phyloP scores from a whole-genome alignment of 2,329 filamentous ascomycete species.

The Fusarium virguliforme region DNA sequence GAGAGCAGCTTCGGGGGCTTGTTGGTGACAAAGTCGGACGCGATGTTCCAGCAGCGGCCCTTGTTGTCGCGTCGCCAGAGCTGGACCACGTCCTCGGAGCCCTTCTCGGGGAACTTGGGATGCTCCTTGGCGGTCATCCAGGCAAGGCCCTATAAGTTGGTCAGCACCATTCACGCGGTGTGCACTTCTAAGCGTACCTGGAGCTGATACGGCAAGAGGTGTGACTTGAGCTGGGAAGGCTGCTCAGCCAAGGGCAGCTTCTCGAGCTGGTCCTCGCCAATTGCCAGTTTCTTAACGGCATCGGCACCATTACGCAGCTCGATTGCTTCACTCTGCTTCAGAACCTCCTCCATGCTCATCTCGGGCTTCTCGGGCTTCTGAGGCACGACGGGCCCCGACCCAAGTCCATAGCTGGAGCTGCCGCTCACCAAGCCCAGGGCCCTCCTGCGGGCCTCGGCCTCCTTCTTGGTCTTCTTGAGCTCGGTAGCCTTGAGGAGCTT shows the following conservation, averaged over 20 bases:
- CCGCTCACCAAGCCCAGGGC: constrained; percentile 60
- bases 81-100: constrained; percentile 76
- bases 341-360: constrained; percentile 74
- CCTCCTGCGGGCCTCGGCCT: constrained; percentile 69
- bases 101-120: constrained; percentile 73
- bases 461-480: constrained; percentile 68
- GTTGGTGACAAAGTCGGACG: constrained; percentile 72
- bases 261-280: constrained; percentile 78
- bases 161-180: constrained; percentile 38
- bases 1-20: constrained; percentile 76
- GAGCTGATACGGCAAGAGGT: constrained; percentile 84
- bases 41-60: constrained; percentile 73
- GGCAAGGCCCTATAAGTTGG: constrained; percentile 74
- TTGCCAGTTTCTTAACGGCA: constrained; percentile 79
- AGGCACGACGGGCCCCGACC: constrained; percentile 40
- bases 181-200: constrained; percentile 60
- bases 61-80: constrained; percentile 77
- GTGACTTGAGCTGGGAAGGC: constrained; percentile 75
- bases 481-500: constrained; percentile 74
- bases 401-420: constrained; percentile 59
- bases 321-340: constrained; percentile 77
- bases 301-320: constrained; percentile 76
- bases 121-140: constrained; percentile 87
- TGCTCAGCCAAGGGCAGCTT: constrained; percentile 81
- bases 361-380: constrained; percentile 58